Evolutionary conservation across 768 basidiomycete genomes (phyloP).

Genomic region (Panellus pusillus): DNA sequence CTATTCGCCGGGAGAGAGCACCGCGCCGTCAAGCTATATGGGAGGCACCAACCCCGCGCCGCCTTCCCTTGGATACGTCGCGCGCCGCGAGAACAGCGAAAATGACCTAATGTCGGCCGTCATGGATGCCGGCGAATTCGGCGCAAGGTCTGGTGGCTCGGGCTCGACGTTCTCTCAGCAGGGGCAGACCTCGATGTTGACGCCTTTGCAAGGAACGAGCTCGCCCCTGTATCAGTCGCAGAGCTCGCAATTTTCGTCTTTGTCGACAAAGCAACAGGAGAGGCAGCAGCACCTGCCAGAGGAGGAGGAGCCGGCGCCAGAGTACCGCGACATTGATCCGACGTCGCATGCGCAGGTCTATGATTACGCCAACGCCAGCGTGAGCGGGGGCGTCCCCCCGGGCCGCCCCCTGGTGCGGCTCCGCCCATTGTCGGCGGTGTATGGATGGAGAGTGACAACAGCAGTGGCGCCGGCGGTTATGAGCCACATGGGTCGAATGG

Average conservation of each 20-base stretch:
- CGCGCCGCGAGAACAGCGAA: slow-evolving; percentile 14
- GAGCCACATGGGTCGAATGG: not conserved
- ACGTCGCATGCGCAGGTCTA: slow-evolving; percentile 16
- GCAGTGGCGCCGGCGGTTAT: slow-evolving; percentile 13
- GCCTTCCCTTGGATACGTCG: slow-evolving; percentile 1
- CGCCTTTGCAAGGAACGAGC: not conserved
- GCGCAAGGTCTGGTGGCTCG: not conserved
- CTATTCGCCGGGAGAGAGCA: not conserved
- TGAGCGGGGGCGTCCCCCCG: slow-evolving; percentile 32
- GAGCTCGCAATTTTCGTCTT: not conserved
- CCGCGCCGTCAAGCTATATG: not conserved
- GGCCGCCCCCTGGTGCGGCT: slow-evolving; percentile 45
- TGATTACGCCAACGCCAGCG: slow-evolving; percentile 21
- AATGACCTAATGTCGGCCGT: slow-evolving; percentile 21
- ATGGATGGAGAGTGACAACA: slow-evolving; percentile 33
- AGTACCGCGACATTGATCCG: slow-evolving; percentile 34
- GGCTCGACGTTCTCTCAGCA: no score
- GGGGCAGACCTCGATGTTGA: no score
- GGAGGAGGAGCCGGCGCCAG: slow-evolving; percentile 36
- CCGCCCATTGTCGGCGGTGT: slow-evolving; percentile 33
- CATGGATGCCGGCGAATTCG: slow-evolving; percentile 18
- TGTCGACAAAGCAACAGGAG: slow-evolving; percentile 10
- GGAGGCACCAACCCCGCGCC: not conserved
- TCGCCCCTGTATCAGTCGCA: not conserved
- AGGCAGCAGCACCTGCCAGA: slow-evolving; percentile 4